Conservation (phyloP, 257 asterid species). For the Lavandula angustifolia region DNA sequence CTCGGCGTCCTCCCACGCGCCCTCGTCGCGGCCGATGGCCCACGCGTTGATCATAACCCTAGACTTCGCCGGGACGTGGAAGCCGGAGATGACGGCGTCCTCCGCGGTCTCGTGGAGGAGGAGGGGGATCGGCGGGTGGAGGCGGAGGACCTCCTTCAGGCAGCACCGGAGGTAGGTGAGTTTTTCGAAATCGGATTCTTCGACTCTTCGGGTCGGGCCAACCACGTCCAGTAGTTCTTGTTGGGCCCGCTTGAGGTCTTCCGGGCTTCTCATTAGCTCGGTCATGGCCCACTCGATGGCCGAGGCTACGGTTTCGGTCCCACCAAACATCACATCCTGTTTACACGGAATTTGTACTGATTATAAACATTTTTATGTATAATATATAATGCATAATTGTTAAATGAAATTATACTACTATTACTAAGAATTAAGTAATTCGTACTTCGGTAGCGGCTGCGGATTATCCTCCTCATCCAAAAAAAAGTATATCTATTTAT, state of each 20-base stretch:
- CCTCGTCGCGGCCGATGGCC: conserved; percentile 76
- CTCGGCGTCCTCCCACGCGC: conserved; percentile 73
- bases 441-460: no score
- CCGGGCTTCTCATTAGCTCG: conserved; percentile 75
- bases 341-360: not conserved
- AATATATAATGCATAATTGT: no score
- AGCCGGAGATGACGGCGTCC: conserved; percentile 61
- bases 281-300: conserved; percentile 95
- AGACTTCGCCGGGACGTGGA: conserved; percentile 60
- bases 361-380: not conserved
- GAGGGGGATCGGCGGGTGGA: conserved; percentile 93
- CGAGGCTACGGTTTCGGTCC: conserved; percentile 89
- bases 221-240: conserved; percentile 67
- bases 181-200: conserved; percentile 73
- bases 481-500: no score
- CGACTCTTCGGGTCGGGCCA: conserved; percentile 65
- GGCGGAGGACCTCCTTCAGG: conserved; percentile 75
- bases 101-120: conserved; percentile 85
- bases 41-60: conserved; percentile 79
- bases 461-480: no score
- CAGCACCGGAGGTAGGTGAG: conserved; percentile 60
- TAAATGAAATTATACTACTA: no score
- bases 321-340: conserved; percentile 94
- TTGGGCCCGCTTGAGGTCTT: conserved; percentile 65
- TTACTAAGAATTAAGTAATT: no score